Conservation (phyloP, 2,329 filamentous ascomycete genomes). For the Hymenoscyphus scutula region DNA sequence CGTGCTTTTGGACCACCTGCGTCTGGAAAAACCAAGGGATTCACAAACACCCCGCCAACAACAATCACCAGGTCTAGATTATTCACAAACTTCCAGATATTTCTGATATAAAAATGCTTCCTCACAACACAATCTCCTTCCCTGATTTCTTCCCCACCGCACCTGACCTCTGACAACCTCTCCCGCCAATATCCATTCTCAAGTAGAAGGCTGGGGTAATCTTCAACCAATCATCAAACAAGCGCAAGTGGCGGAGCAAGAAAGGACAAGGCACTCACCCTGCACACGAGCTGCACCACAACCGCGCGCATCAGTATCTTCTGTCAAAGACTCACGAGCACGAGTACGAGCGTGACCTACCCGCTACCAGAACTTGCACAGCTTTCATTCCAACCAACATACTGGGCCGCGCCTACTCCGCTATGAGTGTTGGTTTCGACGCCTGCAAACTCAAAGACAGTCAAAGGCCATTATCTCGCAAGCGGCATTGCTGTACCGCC, state of each 20-base stretch:
- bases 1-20: too few species aligned
- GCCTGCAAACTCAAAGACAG: constrained; percentile 1
- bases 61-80: neutral
- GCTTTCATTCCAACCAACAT: neutral
- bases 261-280: neutral
- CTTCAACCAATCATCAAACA: constrained; percentile 5
- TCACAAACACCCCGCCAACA: neutral
- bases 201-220: constrained; percentile 1
- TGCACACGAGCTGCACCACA: constrained; percentile 5
- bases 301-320: constrained; percentile 6
- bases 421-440: constrained; percentile 13
- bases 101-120: neutral
- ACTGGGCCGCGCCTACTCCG: constrained; percentile 6
- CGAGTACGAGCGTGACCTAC: neutral
- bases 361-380: too few species aligned
- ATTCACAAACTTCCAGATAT: neutral
- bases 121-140: neutral
- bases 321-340: constrained; percentile 10
- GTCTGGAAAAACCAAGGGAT: too few species aligned
- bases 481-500: constrained; percentile 15
- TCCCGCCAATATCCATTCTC: neutral
- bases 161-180: neutral
- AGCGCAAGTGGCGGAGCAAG: constrained; percentile 13
- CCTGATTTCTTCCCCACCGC: neutral
- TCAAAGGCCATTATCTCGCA: constrained; percentile 6